These are phyloP conservation scores for Lasiodiplodia theobromae DNA, from an alignment of 2,329 filamentous ascomycete genomes.

Conservation along the genomic window DNA sequence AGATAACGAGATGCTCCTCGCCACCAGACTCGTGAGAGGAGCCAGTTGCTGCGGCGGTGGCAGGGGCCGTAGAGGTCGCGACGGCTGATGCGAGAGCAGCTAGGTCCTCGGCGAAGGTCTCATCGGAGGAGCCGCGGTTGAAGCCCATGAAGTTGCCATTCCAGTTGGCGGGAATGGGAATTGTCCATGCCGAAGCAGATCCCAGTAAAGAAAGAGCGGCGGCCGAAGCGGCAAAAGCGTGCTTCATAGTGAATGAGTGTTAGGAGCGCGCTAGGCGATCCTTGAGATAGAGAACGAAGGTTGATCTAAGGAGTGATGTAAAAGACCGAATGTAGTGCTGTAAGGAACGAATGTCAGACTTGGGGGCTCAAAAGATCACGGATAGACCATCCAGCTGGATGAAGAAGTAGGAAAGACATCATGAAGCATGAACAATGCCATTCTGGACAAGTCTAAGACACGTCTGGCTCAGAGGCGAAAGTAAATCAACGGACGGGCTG, in stretches of 20 bases:
- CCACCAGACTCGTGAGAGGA: slow-evolving; percentile 39
- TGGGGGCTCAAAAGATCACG: neutral
- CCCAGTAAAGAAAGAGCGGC: slow-evolving; percentile 2
- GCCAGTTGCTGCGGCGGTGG: neutral
- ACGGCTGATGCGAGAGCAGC: neutral
- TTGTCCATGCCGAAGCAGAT: neutral
- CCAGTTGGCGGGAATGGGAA: neutral
- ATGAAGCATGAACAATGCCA: neutral
- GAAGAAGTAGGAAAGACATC: neutral
- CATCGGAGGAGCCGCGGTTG: neutral
- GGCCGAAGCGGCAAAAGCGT: neutral
- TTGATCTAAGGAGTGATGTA: neutral
- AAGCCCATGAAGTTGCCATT: neutral
- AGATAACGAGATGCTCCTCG: slow-evolving; percentile 48
- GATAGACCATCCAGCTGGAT: neutral
- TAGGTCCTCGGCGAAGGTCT: neutral
- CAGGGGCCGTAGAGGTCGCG: neutral
- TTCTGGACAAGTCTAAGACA: neutral
- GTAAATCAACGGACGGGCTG: neutral
- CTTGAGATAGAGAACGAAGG: neutral
- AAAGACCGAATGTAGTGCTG: neutral
- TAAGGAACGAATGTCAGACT: neutral
- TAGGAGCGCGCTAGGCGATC: neutral
- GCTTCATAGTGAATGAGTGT: slow-evolving; percentile 8
- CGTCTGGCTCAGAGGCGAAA: neutral